phyloP scores from a whole-genome alignment of 495 filamentous ascomycete species.

The Jackrogersella minutella region DNA sequence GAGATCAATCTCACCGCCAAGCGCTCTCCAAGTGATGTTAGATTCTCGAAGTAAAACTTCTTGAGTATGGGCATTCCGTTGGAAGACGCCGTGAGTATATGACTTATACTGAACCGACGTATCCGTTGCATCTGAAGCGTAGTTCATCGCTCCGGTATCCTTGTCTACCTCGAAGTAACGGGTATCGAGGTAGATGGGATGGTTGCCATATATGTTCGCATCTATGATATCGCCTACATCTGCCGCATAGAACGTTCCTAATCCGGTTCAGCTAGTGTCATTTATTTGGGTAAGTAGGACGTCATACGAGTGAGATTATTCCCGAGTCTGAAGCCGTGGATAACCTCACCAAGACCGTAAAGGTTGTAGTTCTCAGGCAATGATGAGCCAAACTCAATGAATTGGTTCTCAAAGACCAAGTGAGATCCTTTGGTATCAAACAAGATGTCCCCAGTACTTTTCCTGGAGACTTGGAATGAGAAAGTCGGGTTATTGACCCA shows the following conservation, averaged over 20 bases:
- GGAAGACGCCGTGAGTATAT: constrained; percentile 83
- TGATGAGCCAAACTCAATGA: constrained; percentile 74
- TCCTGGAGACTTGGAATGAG: constrained; percentile 73
- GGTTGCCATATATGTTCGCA: constrained; percentile 81
- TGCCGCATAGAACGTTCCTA: constrained; percentile 72
- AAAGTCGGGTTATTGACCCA: constrained; percentile 74
- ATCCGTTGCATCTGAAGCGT: constrained; percentile 63
- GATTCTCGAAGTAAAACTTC: constrained; percentile 72
- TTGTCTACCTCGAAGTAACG: constrained; percentile 66
- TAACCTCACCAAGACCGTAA: constrained; percentile 86
- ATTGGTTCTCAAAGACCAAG: constrained; percentile 84
- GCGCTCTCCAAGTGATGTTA: constrained; percentile 79
- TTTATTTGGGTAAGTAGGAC: background rate
- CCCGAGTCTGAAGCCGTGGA: constrained; percentile 74
- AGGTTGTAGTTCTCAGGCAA: constrained; percentile 77
- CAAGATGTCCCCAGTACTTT: constrained; percentile 68
- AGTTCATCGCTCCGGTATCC: constrained; percentile 58
- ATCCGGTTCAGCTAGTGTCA: background rate
- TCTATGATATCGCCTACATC: constrained; percentile 70
- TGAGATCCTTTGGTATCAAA: constrained; percentile 75
- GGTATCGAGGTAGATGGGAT: constrained; percentile 86
- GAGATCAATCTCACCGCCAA: constrained; percentile 83
- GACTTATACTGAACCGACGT: constrained; percentile 64
- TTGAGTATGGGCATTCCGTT: constrained; percentile 80
- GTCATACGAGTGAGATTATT: constrained; percentile 74